Evolutionary conservation across 2,329 filamentous ascomycete genomes (phyloP).

Genomic region (Alternaria dauci): DNA sequence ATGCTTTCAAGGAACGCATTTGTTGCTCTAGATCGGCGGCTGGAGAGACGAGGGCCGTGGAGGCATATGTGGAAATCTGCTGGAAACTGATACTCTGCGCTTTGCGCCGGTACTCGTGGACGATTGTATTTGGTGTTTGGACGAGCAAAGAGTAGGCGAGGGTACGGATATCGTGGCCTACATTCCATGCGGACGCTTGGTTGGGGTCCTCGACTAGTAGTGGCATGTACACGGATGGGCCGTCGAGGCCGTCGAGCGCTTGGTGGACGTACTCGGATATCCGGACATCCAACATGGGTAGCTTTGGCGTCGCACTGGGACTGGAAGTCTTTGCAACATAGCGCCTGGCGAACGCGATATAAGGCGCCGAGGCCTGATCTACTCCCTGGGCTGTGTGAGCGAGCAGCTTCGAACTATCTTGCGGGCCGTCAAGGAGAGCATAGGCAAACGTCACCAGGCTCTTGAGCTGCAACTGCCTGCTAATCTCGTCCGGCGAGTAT

Average conservation of each 20-base stretch:
- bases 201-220: slow-evolving; percentile 63
- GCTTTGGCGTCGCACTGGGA: slow-evolving; percentile 3
- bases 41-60: slow-evolving; percentile 3
- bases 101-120: slow-evolving; percentile 52
- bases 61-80: slow-evolving; percentile 22
- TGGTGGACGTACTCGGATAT: slow-evolving; percentile 45
- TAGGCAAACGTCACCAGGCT: slow-evolving; percentile 54
- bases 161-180: slow-evolving; percentile 48
- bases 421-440: slow-evolving; percentile 46
- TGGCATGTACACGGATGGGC: slow-evolving; percentile 67
- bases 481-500: slow-evolving; percentile 57
- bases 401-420: slow-evolving; percentile 40
- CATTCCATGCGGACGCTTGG: slow-evolving; percentile 54
- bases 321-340: slow-evolving; percentile 27
- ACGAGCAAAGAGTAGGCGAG: slow-evolving; percentile 52
- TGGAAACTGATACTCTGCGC: slow-evolving; percentile 41
- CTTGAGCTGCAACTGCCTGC: slow-evolving; percentile 55
- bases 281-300: slow-evolving; percentile 45
- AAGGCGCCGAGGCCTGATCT: slow-evolving; percentile 28
- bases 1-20: slow-evolving; percentile 24
- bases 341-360: slow-evolving; percentile 41
- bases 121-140: slow-evolving; percentile 7
- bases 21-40: slow-evolving; percentile 24
- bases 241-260: slow-evolving; percentile 24
- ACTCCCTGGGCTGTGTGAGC: slow-evolving; percentile 33